Evolutionary conservation across 768 basidiomycete species (phyloP).

Genomic region (Trametes sanguinea): DNA sequence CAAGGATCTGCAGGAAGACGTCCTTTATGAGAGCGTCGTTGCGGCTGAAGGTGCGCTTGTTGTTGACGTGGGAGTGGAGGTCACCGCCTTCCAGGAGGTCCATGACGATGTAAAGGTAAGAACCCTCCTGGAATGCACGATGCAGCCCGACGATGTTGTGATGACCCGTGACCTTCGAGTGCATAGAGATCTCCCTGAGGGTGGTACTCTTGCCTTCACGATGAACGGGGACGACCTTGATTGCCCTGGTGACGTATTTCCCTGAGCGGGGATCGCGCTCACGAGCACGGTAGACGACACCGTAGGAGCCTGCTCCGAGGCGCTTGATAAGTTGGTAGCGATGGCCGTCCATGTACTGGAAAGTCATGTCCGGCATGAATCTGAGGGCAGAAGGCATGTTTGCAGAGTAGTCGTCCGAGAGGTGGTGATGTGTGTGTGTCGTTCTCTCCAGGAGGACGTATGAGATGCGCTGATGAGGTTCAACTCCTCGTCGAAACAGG

Average conservation of each 20-base stretch:
- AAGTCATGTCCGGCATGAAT: conserved; percentile 21
- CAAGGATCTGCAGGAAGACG: conserved; percentile 55
- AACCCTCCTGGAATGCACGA: conserved; percentile 58
- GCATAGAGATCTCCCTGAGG: conserved; percentile 66
- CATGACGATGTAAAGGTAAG: conserved; percentile 67
- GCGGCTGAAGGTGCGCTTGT: conserved; percentile 37
- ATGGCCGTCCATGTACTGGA: conserved; percentile 66
- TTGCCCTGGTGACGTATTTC: conserved; percentile 9
- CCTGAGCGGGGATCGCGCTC: conserved; percentile 36
- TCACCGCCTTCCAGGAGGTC: conserved; percentile 48
- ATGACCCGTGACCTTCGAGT: conserved; percentile 52
- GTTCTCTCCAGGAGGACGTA: conserved; percentile 13
- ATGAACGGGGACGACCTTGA: conserved; percentile 26
- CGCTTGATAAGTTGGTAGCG: conserved; percentile 80
- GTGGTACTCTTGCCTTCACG: conserved; percentile 39
- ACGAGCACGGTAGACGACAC: conserved; percentile 87
- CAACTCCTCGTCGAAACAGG: not conserved
- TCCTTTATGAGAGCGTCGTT: conserved; percentile 47
- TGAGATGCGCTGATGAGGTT: not conserved
- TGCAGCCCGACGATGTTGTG: conserved; percentile 71
- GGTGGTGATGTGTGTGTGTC: not conserved
- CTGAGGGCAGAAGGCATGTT: conserved; percentile 11
- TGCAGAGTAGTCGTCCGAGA: not conserved
- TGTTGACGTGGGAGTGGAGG: conserved; percentile 46
- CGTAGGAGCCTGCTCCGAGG: conserved; percentile 91